A percentile compares a stretch with the other conserved stretches of the same genome.
phyloP scores from a whole-genome alignment of 306 rosid genomes.

The Pueraria montana region DNA sequence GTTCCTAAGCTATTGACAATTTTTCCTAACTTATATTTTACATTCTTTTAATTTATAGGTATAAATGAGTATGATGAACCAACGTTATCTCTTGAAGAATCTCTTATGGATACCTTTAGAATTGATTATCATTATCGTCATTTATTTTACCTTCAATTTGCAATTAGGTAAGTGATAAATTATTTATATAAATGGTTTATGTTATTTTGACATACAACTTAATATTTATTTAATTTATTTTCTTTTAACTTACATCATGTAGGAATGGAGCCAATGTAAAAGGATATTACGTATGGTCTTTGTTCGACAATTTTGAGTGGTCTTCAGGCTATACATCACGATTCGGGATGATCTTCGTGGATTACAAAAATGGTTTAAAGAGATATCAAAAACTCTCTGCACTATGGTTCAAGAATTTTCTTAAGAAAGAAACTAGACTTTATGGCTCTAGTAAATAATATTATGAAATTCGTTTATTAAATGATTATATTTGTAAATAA shows the following conservation, averaged over 20 bases:
- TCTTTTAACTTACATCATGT: background rate
- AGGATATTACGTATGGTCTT: slow-evolving; percentile 70
- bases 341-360: slow-evolving; percentile 59
- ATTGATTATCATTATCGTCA: slow-evolving; percentile 53
- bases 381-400: slow-evolving; percentile 59
- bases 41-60: slow-evolving; percentile 41
- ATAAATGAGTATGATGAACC: slow-evolving; percentile 55
- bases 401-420: slow-evolving; percentile 59
- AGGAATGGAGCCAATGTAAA: slow-evolving; percentile 61
- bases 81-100: slow-evolving; percentile 47
- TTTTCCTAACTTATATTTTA: too few species aligned
- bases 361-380: slow-evolving; percentile 46
- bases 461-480: background rate
- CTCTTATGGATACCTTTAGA: slow-evolving; percentile 54
- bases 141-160: slow-evolving; percentile 51
- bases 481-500: background rate
- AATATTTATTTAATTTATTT: background rate
- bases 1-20: too few species aligned
- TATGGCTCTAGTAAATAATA: background rate
- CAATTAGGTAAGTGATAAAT: slow-evolving; percentile 50
- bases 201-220: background rate
- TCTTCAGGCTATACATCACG: slow-evolving; percentile 50
- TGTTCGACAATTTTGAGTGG: slow-evolving; percentile 72
- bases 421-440: background rate
- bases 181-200: background rate